Conservation (phyloP, 208 protist species). For the Wallacemonas sp. region DNA sequence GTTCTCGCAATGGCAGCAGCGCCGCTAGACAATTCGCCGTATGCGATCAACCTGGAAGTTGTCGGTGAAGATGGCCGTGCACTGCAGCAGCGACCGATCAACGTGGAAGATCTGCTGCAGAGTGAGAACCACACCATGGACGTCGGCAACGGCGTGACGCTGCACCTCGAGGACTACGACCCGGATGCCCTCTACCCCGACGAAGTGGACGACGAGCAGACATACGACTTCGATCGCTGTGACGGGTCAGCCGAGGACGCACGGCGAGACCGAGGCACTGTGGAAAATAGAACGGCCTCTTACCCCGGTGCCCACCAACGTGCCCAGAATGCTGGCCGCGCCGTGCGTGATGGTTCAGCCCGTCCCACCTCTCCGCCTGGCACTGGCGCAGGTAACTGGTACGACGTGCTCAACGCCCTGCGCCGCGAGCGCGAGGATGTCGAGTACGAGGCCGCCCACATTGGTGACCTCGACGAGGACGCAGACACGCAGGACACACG, state of each 20-base stretch:
- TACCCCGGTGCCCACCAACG: background rate
- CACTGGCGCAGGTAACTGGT: conserved; percentile 43
- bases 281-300: background rate
- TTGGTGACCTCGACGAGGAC: background rate
- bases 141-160: conserved; percentile 57
- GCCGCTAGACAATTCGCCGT: background rate
- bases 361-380: conserved; percentile 20
- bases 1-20: background rate
- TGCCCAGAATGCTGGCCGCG: background rate
- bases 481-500: background rate
- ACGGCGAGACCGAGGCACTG: background rate
- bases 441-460: background rate
- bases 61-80: conserved; percentile 52
- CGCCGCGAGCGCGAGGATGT: conserved; percentile 43
- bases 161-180: conserved; percentile 74
- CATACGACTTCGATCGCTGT: conserved; percentile 16
- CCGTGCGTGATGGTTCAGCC: background rate
- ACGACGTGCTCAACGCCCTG: conserved; percentile 61
- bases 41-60: conserved; percentile 63
- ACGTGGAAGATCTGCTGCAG: conserved; percentile 69
- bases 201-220: conserved; percentile 35
- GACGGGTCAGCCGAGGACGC: background rate
- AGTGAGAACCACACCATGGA: conserved; percentile 45
- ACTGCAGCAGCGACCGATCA: conserved; percentile 57
- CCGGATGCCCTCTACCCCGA: conserved; percentile 38